Percentiles rank a stretch among this genome's conserved stretches.
phyloP scores from a whole-genome alignment of 257 asterid species.

The Fraxinus quadrangulata region DNA sequence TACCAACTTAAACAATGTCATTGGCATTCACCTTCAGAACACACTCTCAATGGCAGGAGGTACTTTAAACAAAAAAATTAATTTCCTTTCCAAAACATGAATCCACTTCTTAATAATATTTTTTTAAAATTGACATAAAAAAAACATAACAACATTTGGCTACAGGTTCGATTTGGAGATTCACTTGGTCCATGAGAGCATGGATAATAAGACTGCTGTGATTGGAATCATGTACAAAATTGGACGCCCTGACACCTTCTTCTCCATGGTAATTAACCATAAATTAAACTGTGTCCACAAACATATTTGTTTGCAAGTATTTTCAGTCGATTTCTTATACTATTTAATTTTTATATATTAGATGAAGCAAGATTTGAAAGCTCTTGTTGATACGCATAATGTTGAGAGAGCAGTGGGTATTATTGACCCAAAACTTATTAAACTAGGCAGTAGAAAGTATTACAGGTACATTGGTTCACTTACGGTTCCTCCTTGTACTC shows the following conservation, averaged over 20 bases:
- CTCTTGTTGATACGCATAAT: constrained; percentile 21
- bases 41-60: constrained; percentile 67
- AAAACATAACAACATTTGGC: too few relatives aligned
- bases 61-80: background rate
- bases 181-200: constrained; percentile 70
- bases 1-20: constrained; percentile 60
- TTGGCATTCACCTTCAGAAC: constrained; percentile 93
- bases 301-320: background rate
- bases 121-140: background rate
- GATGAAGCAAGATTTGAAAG: constrained; percentile 37
- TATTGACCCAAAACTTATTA: constrained; percentile 43
- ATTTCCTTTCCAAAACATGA: background rate
- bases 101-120: background rate
- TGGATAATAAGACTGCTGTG: constrained; percentile 55
- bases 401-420: constrained; percentile 37
- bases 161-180: constrained; percentile 63
- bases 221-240: constrained; percentile 64
- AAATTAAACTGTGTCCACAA: background rate
- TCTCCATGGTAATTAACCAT: constrained; percentile 49
- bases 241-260: constrained; percentile 61
- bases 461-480: constrained; percentile 69
- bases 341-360: constrained; percentile 3
- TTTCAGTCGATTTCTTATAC: background rate
- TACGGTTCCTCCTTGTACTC: constrained; percentile 72
- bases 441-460: constrained; percentile 54